Base-by-base conservation (phyloP, 768 basidiomycete species). In the Rhodotorula sphaerocarpa region DNA sequence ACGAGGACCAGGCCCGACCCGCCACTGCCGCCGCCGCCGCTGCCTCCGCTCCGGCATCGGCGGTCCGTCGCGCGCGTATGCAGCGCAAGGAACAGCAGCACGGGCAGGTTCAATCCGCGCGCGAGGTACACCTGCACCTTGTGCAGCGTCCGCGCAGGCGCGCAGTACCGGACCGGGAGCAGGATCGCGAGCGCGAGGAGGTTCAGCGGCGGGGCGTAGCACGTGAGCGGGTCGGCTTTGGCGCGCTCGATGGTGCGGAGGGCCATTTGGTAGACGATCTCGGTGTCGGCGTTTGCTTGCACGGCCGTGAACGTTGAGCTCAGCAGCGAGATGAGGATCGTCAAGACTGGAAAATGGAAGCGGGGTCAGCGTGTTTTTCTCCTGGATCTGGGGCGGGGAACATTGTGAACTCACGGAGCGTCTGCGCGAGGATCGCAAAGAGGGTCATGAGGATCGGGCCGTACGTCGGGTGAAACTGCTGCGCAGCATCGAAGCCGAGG, bases 291-390 rank as follows among this genome's bases (percentile, higher is more conserved):
- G 75, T 96, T 90, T 69, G 88, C 86, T 66, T 85, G 92, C 71
- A 97, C 90, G 11, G 82, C 87, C 1, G 92, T 85, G 74, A 99
- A 99, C 0, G 95, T 96, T 73, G 96, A 89, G 10, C 90, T 90
- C 30, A 99, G 78, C 52, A 97, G 96, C 7, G 74, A 73, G 44
- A 78, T 67, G 11, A 75, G 70, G 7, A 72, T 71, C 15, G 95
- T 97, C 44, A 97, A 79, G 15, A 99, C 80, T 39, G 95, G 77
- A 0, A 88, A 92, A 70, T 48, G 59, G 33, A 16, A 2, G 5
- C 30, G 39, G 20, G 7, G 34, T 51, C 44, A n/a, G 60, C 55
- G 25, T 34, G 39, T 11, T 39, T 16, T 39, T 36, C 55, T 3
- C 45, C 11, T 7, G 60, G 5, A 36, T n/a, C 33, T 50, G 34